Evolutionary conservation across 371 early-diverging fungal genomes (phyloP), one percentile per base, ranked within the genome.

Genomic region (Saksenaea oblongispora): DNA sequence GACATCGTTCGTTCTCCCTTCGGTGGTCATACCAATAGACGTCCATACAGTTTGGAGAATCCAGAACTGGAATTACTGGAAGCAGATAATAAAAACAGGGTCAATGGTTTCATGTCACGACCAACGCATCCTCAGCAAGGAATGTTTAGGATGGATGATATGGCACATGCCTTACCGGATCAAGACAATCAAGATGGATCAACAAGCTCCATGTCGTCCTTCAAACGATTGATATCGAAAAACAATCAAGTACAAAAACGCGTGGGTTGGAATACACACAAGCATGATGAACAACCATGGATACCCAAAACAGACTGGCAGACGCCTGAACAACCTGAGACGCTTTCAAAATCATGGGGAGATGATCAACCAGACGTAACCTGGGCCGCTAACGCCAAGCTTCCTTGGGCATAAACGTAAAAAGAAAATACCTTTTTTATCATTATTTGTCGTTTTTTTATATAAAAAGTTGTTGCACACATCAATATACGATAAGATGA

Each of bases 181-280:
- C 55, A 54, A 15, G 55, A 54, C 27, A 35, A 34, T n/a, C 55
- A 31, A 8, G n/a, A 34, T 15, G 26, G 36, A 39, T 26, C 27
- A 10, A 10, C 28, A 14, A 13, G 31, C 28, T 22, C 54, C 10
- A 24, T 15, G 31, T 36, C 55, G 2, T 54, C 55, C 37, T 55
- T 54, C 24, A n/a, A 47, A 17, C n/a, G 22, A 22, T 47, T 47
- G 24, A 10, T 53, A 36, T 24, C 51, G 53, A 42, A 59, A 36
- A 54, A 9, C 35, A 18, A 31, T 11, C 28, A 22, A 26, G 13
- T 31, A 18, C 54, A 66, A 18, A 53, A 57, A 34, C 53, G 41
- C n/a, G 62, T 70, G 18, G 65, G 66, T 8, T 65, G 65, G 70
- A 70, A 70, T 41, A 70, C 66, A 28, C 63, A 65, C 35, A 62